phyloP scores from a whole-genome alignment of 305 asterid species.

The Fraxinus angustifolia region DNA sequence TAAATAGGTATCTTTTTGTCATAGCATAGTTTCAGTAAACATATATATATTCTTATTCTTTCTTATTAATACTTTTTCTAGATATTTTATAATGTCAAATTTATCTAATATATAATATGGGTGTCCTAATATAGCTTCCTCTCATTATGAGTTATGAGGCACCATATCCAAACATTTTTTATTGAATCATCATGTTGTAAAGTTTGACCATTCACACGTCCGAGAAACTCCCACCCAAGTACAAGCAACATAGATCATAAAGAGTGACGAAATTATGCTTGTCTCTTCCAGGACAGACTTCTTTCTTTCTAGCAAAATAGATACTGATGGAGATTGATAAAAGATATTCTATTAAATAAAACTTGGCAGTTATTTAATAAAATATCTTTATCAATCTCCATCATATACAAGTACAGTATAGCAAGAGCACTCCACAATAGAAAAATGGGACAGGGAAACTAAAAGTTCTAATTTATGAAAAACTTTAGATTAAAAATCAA shows the following conservation, averaged over 20 bases:
- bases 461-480: conserved; percentile 6
- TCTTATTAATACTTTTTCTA: background rate
- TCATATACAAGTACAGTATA: background rate
- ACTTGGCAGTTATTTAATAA: background rate
- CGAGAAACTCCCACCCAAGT: background rate
- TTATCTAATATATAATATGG: background rate
- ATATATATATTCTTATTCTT: background rate
- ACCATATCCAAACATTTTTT: background rate
- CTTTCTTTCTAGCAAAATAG: background rate
- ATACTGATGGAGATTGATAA: background rate
- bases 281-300: background rate
- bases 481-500: conserved; percentile 2
- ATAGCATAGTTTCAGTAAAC: background rate
- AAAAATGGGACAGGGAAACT: conserved; percentile 3
- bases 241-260: background rate
- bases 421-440: background rate
- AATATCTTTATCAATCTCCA: background rate
- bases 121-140: background rate
- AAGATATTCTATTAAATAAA: background rate
- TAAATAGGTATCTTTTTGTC: background rate
- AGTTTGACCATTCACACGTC: background rate
- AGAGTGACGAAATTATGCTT: background rate
- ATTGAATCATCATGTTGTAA: background rate
- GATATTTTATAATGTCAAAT: background rate
- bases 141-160: background rate